Evolutionary conservation across 2,329 filamentous ascomycete genomes (phyloP).

Genomic region (Massarina eburnea): DNA sequence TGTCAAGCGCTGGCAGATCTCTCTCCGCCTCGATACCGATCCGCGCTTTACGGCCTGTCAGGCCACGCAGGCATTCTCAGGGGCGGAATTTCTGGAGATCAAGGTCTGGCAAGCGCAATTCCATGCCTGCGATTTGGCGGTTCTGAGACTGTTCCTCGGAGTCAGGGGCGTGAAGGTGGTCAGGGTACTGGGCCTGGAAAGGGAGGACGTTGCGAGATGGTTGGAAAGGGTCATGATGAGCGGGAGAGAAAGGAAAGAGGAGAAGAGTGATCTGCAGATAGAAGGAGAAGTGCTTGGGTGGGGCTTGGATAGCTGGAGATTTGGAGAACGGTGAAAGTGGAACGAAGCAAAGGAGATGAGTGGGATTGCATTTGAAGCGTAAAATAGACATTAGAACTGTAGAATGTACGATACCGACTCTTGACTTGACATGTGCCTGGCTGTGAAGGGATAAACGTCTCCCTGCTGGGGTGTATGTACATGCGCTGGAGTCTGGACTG

Average conservation of each 20-base stretch:
- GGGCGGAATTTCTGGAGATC: slow-evolving; percentile 51
- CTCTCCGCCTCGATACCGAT: slow-evolving; percentile 54
- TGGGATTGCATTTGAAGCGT: too few relatives aligned
- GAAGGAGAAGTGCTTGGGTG: background rate
- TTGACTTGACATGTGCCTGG: too few relatives aligned
- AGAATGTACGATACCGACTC: too few relatives aligned
- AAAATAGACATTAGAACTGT: too few relatives aligned
- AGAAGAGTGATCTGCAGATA: background rate
- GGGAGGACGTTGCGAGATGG: slow-evolving; percentile 47
- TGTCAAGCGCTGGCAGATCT: slow-evolving; percentile 50
- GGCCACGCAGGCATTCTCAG: slow-evolving; percentile 48
- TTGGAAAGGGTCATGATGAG: slow-evolving; percentile 50
- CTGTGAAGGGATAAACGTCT: too few relatives aligned
- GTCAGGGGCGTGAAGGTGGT: slow-evolving; percentile 49
- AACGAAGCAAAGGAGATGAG: too few relatives aligned
- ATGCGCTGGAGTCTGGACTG: too few relatives aligned
- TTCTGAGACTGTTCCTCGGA: slow-evolving; percentile 49
- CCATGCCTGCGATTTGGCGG: slow-evolving; percentile 43
- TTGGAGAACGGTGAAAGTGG: too few relatives aligned
- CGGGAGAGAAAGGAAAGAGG: background rate
- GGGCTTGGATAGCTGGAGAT: background rate
- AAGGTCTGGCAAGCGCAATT: slow-evolving; percentile 50
- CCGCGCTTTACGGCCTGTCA: slow-evolving; percentile 46
- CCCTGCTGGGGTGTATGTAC: too few relatives aligned
- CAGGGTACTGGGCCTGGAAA: slow-evolving; percentile 47